phyloP scores from a whole-genome alignment of 1,284 basidiomycete genomes.

The Omphalotus olearius region DNA sequence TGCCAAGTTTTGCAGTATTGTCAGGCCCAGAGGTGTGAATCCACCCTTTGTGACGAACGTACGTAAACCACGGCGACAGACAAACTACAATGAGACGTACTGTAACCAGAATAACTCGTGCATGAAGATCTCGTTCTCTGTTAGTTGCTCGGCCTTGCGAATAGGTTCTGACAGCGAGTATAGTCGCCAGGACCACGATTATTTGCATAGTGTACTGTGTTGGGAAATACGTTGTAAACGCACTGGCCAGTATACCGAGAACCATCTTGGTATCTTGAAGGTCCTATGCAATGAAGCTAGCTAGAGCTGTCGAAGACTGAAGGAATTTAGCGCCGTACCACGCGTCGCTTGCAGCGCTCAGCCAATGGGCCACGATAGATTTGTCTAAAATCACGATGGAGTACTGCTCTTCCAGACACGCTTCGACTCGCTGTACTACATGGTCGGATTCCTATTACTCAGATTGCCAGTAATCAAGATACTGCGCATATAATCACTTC shows the following conservation, averaged over 20 bases:
- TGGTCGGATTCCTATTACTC: too few relatives aligned
- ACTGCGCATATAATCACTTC: too few relatives aligned
- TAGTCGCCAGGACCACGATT: constrained; percentile 34
- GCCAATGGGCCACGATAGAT: too few relatives aligned
- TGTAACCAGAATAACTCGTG: constrained; percentile 63
- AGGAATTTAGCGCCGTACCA: too few relatives aligned
- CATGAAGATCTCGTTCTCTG: constrained; percentile 71
- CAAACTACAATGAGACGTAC: constrained; percentile 31
- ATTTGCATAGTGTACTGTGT: constrained; percentile 41
- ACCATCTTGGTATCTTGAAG: constrained; percentile 27
- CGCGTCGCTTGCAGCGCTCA: too few relatives aligned
- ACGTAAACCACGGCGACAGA: neutral
- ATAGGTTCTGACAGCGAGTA: constrained; percentile 50
- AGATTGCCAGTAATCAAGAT: too few relatives aligned
- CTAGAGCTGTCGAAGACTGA: too few relatives aligned
- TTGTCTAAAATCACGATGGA: too few relatives aligned
- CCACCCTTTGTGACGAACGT: constrained; percentile 45
- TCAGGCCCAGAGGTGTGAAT: constrained; percentile 68
- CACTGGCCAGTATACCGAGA: constrained; percentile 29
- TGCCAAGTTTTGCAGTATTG: constrained; percentile 59
- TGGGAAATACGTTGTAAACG: constrained; percentile 31
- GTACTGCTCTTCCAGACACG: too few relatives aligned
- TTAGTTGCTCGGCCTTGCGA: constrained; percentile 64
- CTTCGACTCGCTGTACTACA: too few relatives aligned
- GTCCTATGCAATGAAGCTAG: too few relatives aligned